Evolutionary conservation across 305 asterid species (phyloP).

Genomic region (Fraxinus baroniana): DNA sequence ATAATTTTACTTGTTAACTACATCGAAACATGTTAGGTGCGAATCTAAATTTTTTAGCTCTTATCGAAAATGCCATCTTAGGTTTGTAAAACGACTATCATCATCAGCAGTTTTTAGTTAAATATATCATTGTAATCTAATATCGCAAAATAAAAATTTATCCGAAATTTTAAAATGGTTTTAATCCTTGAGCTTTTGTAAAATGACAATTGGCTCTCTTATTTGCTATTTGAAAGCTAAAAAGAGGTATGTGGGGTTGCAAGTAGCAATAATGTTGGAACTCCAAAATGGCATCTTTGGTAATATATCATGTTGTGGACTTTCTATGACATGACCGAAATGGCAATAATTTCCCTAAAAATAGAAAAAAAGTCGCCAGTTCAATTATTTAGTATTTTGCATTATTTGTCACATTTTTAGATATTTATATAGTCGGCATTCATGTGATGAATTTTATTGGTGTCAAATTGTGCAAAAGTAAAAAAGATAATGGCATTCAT

Average conservation of each 20-base stretch:
- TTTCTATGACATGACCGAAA: background rate
- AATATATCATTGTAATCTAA: too few relatives aligned
- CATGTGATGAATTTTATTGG: background rate
- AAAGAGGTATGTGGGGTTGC: background rate
- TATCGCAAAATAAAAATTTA: background rate
- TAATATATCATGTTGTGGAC: background rate
- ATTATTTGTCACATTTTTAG: slow-evolving; percentile 22
- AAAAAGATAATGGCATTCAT: slow-evolving; percentile 9
- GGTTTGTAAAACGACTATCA: background rate
- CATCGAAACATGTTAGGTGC: background rate
- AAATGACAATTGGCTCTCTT: slow-evolving; percentile 1
- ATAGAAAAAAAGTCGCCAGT: background rate
- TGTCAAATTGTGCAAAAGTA: slow-evolving; percentile 14
- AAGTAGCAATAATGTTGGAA: slow-evolving; percentile 10
- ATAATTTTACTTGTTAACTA: background rate
- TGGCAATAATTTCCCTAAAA: background rate
- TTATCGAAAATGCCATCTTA: background rate
- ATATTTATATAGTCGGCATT: slow-evolving; percentile 31
- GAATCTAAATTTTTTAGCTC: background rate
- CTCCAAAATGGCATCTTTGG: slow-evolving; percentile 31
- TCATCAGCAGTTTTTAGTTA: background rate
- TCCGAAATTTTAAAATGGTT: background rate
- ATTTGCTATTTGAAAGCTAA: background rate
- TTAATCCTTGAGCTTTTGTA: background rate
- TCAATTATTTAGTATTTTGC: background rate